Evolutionary conservation across 2,329 filamentous ascomycete genomes (phyloP), one percentile per base, ranked within the genome.

Genomic region (Ascochyta koolunga): DNA sequence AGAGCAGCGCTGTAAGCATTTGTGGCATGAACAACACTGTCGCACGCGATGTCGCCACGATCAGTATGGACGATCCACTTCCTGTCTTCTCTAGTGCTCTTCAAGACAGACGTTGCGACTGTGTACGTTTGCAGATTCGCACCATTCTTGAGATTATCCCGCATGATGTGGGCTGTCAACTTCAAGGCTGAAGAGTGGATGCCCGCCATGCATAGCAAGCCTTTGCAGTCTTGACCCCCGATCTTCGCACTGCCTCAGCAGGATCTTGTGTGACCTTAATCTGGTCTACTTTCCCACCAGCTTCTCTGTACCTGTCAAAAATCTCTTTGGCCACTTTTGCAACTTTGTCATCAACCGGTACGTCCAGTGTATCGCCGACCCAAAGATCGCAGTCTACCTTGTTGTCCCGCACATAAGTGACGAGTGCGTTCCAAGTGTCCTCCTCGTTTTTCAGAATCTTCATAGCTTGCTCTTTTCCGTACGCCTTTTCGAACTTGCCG

Each of bases 161-260:
- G 62, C 67, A 68, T 69, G 27, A 69, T 46, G 19, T 66, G 61
- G 0, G 65, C 66, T 11, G 66, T 68, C 5, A 68, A 38, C 49
- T 69, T 69, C 65, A 69, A 1, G 62, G 65, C 40, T 69, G 65
- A 10, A 69, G 33, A 5, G 65, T 69, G 2, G 64, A 68, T n/a
- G 65, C 61, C 16, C 54, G 49, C 65, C 65, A 67, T 10, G 61
- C 52, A 44, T 67, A 67, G 40, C 64, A 67, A 1, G 65, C 65
- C 36, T 57, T 67, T 15, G 65, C 66, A 29, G 37, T 52, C 36
- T 60, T 67, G 50, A 67, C 62, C 9, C 58, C 44, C 0, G 62
- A 55, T 19, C 50, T 56, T 27, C 43, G 49, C 2, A 45, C 54
- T 19, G 65, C 65, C 45, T 62, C 56, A 9, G 32, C 44, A 0